These are phyloP conservation scores for Microsporum canis DNA, from an alignment of 2,329 filamentous ascomycete species.

Conservation along the genomic window DNA sequence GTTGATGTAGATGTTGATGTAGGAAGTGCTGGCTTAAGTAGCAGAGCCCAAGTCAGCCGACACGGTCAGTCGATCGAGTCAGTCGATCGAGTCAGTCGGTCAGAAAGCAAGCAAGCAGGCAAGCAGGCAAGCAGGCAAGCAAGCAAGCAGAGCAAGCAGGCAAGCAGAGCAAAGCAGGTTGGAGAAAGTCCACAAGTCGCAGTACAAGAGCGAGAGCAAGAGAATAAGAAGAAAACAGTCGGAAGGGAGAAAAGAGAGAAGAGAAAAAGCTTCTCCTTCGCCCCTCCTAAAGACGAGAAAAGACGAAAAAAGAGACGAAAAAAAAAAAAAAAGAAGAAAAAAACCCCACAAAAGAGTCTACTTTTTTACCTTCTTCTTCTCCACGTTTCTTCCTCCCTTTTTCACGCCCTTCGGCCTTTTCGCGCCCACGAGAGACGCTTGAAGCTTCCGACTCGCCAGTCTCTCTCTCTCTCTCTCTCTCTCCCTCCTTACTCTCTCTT, in stretches of 20 bases:
- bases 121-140: neutral
- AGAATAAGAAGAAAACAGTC: neutral
- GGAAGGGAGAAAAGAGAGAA: neutral
- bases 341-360: neutral
- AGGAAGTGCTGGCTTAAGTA: too few relatives aligned
- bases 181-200: neutral
- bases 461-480: neutral
- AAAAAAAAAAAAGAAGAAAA: neutral
- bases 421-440: neutral
- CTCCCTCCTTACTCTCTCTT: neutral
- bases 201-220: neutral
- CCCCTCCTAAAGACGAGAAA: neutral
- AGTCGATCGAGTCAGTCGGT: too few relatives aligned
- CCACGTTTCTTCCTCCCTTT: too few relatives aligned
- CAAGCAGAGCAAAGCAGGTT: too few relatives aligned
- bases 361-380: too few relatives aligned
- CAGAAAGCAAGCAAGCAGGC: constrained; percentile 12
- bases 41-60: too few relatives aligned
- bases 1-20: neutral
- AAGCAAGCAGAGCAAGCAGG: too few relatives aligned
- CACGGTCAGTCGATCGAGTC: neutral
- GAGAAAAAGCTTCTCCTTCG: neutral
- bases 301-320: neutral
- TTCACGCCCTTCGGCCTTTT: neutral
- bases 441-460: neutral